Evolutionary conservation across 2,329 filamentous ascomycete species (phyloP).

Genomic region (Fusarium verticillioides): DNA sequence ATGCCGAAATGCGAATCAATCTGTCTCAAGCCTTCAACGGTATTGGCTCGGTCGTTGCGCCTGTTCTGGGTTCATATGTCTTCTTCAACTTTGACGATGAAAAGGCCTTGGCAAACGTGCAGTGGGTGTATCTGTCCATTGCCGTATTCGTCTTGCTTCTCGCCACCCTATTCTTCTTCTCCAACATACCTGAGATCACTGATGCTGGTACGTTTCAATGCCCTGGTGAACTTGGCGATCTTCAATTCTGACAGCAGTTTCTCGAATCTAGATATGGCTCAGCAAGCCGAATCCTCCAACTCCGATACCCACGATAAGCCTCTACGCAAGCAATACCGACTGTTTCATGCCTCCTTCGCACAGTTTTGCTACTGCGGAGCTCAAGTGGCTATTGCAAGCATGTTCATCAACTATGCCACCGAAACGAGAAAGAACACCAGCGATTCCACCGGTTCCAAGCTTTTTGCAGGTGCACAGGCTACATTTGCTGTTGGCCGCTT

Average conservation of each 20-base stretch:
- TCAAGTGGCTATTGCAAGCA: constrained; percentile 72
- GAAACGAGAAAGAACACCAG: constrained; percentile 67
- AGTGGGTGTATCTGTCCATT: constrained; percentile 82
- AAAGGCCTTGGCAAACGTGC: constrained; percentile 71
- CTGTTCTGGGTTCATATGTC: constrained; percentile 76
- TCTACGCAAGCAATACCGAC: constrained; percentile 75
- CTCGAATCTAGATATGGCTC: constrained; percentile 65
- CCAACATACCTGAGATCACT: constrained; percentile 77
- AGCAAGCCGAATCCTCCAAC: constrained; percentile 66
- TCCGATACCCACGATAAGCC: constrained; percentile 68
- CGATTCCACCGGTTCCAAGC: constrained; percentile 67
- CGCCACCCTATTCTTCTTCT: constrained; percentile 72
- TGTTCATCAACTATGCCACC: constrained; percentile 78
- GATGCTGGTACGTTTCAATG: constrained; percentile 49
- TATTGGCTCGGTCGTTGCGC: constrained; percentile 77
- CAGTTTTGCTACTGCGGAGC: constrained; percentile 85
- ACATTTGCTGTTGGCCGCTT: constrained; percentile 80
- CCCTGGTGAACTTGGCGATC: fast-evolving
- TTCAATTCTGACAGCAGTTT: background rate
- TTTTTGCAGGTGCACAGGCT: constrained; percentile 80
- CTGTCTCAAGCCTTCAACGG: constrained; percentile 82
- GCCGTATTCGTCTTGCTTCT: constrained; percentile 76
- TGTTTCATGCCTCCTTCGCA: constrained; percentile 80
- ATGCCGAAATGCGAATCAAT: constrained; percentile 79
- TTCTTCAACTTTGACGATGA: constrained; percentile 74